Conservation (phyloP, 768 basidiomycete genomes). For the Tulasnella sp. region DNA sequence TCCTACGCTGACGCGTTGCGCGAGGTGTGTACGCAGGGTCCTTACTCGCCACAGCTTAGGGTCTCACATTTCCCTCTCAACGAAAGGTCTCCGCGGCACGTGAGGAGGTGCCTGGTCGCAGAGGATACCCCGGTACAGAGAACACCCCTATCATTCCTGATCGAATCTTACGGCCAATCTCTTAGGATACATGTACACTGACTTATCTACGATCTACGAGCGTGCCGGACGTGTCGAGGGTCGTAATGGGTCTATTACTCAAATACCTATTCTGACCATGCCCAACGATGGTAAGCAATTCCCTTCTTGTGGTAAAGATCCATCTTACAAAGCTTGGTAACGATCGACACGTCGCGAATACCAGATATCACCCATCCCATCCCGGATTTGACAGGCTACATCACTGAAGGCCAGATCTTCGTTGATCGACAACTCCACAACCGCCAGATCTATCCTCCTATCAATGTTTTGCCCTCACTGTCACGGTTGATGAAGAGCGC, state of each 20-base stretch:
- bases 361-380: slow-evolving; percentile 99
- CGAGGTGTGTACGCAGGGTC: slow-evolving; percentile 42
- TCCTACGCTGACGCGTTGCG: slow-evolving; percentile 95
- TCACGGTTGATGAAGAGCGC: slow-evolving; percentile 99
- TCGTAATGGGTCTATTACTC: slow-evolving; percentile 97
- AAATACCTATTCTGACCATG: slow-evolving; percentile 99
- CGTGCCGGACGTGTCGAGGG: slow-evolving; percentile 97
- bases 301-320: slow-evolving; percentile 8
- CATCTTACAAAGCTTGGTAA: too few species aligned
- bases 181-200: slow-evolving; percentile 90
- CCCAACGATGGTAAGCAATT: slow-evolving; percentile 85
- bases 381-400: slow-evolving; percentile 98
- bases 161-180: neutral
- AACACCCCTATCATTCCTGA: slow-evolving; percentile 29
- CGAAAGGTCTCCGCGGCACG: slow-evolving; percentile 88
- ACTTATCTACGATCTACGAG: slow-evolving; percentile 98
- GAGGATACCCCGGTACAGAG: slow-evolving; percentile 80
- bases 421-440: slow-evolving; percentile 97
- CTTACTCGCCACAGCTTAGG: slow-evolving; percentile 22
- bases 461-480: slow-evolving; percentile 96
- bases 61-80: slow-evolving; percentile 20
- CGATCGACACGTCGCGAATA: neutral
- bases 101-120: slow-evolving; percentile 97
- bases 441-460: slow-evolving; percentile 95
- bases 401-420: slow-evolving; percentile 98